A percentile compares a stretch with the other conserved stretches of the same genome.
phyloP scores from a whole-genome alignment of 129 eudicot genomes.

The Ambrosia artemisiifolia region DNA sequence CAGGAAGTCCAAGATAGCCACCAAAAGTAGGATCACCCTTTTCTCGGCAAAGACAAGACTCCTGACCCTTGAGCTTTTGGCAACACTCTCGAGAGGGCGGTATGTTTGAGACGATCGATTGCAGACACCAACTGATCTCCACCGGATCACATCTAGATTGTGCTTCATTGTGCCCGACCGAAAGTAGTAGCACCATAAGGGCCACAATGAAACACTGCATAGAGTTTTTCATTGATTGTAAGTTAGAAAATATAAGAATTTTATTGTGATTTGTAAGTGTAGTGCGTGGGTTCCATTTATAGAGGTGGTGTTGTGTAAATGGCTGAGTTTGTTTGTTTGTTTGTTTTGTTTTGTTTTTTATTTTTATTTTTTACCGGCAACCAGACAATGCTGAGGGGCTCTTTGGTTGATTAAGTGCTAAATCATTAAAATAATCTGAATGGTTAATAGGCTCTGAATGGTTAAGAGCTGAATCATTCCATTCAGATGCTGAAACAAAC shows the following conservation, averaged over 20 bases:
- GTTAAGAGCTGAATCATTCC: no score
- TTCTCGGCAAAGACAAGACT: constrained; percentile 30
- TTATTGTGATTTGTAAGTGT: neutral
- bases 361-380: no score
- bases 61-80: constrained; percentile 18
- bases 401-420: no score
- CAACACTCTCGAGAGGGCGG: constrained; percentile 26
- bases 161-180: constrained; percentile 12
- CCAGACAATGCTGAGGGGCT: no score
- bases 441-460: no score
- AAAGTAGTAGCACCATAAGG: constrained; percentile 13
- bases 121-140: constrained; percentile 33
- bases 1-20: constrained; percentile 21
- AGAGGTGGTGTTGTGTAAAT: constrained; percentile 15
- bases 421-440: no score
- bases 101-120: constrained; percentile 26
- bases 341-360: no score
- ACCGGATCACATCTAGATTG: constrained; percentile 25
- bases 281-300: constrained; percentile 16
- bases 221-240: constrained; percentile 10
- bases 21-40: constrained; percentile 27
- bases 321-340: neutral
- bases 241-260: neutral
- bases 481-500: no score
- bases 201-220: neutral